These are phyloP conservation scores for Lasiosphaeria miniovina DNA, from an alignment of 495 filamentous ascomycete species.

Conservation along the genomic window DNA sequence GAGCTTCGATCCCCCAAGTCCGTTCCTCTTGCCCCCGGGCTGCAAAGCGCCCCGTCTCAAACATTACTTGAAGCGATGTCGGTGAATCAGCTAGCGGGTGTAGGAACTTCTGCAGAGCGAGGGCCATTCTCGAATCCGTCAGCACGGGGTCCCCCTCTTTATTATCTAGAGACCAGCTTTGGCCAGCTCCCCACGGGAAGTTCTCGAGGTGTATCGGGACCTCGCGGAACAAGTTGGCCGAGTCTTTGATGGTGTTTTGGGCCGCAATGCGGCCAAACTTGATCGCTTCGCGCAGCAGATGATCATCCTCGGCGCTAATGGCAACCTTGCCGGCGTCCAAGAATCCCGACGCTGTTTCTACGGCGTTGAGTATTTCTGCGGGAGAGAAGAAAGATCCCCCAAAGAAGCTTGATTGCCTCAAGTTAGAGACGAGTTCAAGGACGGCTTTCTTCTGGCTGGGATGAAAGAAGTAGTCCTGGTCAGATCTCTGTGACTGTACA, in stretches of 20 bases:
- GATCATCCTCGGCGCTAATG: constrained; percentile 58
- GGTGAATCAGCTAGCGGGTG: constrained; percentile 38
- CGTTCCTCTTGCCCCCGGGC: constrained; percentile 33
- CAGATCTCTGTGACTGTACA: constrained; percentile 80
- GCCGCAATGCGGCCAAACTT: constrained; percentile 57
- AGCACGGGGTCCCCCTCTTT: constrained; percentile 34
- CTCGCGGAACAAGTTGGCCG: constrained; percentile 67
- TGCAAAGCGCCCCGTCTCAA: constrained; percentile 36
- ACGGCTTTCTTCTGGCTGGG: constrained; percentile 63
- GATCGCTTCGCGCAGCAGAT: constrained; percentile 60
- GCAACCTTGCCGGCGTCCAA: constrained; percentile 48
- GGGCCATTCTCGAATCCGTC: constrained; percentile 38
- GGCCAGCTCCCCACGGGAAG: constrained; percentile 54
- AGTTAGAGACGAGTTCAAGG: constrained; percentile 65
- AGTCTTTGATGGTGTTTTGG: constrained; percentile 57
- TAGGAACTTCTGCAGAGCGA: constrained; percentile 39
- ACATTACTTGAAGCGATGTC: constrained; percentile 31
- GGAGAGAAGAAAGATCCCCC: constrained; percentile 71
- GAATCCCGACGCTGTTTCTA: constrained; percentile 64
- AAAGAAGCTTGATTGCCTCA: constrained; percentile 86
- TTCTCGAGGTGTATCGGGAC: constrained; percentile 67
- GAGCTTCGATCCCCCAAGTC: constrained; percentile 22
- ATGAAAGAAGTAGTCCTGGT: constrained; percentile 87
- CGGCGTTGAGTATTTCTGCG: constrained; percentile 56
- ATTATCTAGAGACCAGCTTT: constrained; percentile 62